Base-by-base conservation (phyloP, 2,329 filamentous ascomycete species). In the Venturia nashicola region DNA sequence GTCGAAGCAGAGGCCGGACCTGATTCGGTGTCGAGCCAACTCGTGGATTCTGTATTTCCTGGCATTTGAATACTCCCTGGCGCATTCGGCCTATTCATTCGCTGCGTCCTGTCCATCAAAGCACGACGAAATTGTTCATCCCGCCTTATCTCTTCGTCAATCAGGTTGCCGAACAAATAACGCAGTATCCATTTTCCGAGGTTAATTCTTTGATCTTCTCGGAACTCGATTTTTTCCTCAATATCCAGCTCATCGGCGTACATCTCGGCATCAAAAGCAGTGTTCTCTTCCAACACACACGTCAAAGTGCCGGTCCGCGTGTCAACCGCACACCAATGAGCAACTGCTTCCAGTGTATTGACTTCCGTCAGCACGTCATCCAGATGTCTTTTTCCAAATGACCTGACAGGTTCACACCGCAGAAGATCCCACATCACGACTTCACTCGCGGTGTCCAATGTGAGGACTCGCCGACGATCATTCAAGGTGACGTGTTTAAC, bases 261-360 rank as follows among this genome's bases (percentile, higher is more conserved):
- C 75, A 96, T 89, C 72, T 99, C 94, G 18, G 92, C 94, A 75
- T 99, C 94, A 69, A 99, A 99, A 73, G 92, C 97, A 69, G 95
- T 95, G 71, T 94, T 95, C 48, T 92, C 90, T 72, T 99, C 94
- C 20, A 99, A 76, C 20, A 95, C 87, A 3, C 97, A 93, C 2
- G 91, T 93, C 64, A 99, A 79, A 67, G 90, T 91, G 43, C 94
- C 94, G 5, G 93, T 97, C 69, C 93, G 88, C 23, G 93, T 92
- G 71, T 99, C 91, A 62, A 97, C 89, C 1, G 90, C 90, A 72
- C 94, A 99, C 94, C 94, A 99, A 63, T 96, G 93, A 5, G 93
- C 89, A 46, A 97, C 90, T 40, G 87, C 92, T 72, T 96, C 91
- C 16, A 84, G 82, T 0, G 91, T 96, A 71, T 97, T 96, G 64